Conservation (phyloP, 768 basidiomycete species). For the Filobasidium wieringae region DNA sequence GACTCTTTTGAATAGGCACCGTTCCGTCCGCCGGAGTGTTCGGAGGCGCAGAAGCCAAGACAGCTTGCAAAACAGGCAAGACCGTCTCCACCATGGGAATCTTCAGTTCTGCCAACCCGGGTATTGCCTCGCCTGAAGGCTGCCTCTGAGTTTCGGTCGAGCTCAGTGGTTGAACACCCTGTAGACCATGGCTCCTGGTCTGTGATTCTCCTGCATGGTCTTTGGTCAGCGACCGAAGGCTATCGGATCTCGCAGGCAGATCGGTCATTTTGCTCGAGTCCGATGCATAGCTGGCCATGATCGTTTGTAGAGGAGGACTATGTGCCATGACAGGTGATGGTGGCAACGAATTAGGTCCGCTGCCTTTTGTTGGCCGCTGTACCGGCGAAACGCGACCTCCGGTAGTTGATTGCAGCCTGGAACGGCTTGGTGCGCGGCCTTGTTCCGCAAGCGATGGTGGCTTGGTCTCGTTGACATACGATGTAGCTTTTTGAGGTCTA, state of each 20-base stretch:
- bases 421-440: background rate
- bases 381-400: background rate
- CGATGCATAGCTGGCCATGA: background rate
- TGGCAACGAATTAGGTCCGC: background rate
- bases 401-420: background rate
- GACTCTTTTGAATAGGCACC: constrained; percentile 51
- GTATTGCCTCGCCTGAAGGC: background rate
- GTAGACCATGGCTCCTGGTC: too few relatives aligned
- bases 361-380: background rate
- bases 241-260: background rate
- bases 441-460: background rate
- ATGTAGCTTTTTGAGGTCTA: background rate
- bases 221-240: background rate
- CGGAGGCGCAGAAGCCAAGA: constrained; percentile 25
- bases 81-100: constrained; percentile 8
- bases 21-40: constrained; percentile 40
- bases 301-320: background rate
- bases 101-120: background rate
- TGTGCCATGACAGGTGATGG: background rate
- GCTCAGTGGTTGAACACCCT: too few relatives aligned
- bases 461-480: background rate
- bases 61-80: constrained; percentile 19
- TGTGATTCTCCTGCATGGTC: background rate
- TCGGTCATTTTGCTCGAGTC: background rate
- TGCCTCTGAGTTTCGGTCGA: background rate